Base-by-base conservation (phyloP, 2,329 filamentous ascomycete genomes). In the Fusarium lyarnte region DNA sequence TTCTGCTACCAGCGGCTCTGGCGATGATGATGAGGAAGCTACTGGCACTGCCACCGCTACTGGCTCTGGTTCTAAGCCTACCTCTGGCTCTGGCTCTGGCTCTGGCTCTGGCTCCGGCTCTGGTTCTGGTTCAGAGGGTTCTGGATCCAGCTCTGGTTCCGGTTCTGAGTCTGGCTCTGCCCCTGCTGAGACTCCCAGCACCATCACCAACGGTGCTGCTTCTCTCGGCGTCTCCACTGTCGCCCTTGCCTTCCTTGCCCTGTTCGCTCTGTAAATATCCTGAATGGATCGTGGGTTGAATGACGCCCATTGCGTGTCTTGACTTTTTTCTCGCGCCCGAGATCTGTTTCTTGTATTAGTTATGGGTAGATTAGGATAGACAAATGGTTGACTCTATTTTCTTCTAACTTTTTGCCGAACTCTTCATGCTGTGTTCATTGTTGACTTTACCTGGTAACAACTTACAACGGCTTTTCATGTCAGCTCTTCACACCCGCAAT, bases 1-100 rank as follows among this genome's bases (percentile, higher is more conserved):
- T n/a, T 63, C 64, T 43, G 64, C 81, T 52, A 89, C 85, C 79
- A 82, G 89, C 78, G 83, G 88, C 55, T 84, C 81, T 74, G 88
- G 86, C 83, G 54, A 59, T 83, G 54, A 59, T 69, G 79, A 87
- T 63, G 80, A 88, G 76, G 82, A 89, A 74, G 89, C 82, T 65
- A 87, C 85, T 43, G 61, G 54, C 12, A 52, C 67, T 42, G 46
- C 42, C 38, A 66, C 69, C 54, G 62, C 63, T 33, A 71, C 60
- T 33, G 59, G 36, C 27, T 63, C 69, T 6, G 68, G 55, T 10
- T 66, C 69, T 29, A 39, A 31, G 27, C 31, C 49, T 41, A 45
- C 35, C 45, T 57, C 54, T 35, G 45, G 57, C 8, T 38, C 27
- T 13, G 31, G 12, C 2, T 61, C 57, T 13, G 21, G 19, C 2